Evolutionary conservation across 352 stramenopile genomes (phyloP), one percentile per base, ranked within the genome.

Genomic region (Globisporangium nodosum): DNA sequence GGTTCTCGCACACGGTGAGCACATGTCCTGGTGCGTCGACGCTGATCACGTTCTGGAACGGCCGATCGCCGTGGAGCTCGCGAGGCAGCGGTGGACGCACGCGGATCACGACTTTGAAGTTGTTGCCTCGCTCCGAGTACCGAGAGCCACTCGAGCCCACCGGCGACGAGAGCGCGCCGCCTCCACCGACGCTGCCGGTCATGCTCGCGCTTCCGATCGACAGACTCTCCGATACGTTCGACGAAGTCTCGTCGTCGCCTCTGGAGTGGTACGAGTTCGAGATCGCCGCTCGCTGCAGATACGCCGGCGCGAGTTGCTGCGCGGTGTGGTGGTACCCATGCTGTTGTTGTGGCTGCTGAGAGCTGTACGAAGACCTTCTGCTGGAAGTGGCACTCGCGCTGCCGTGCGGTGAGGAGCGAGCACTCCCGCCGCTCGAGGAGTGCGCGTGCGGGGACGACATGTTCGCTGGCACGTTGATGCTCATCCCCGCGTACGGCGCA

Each of bases 21-120:
- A 92, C 74, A 33, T 95, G 81, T n/a, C 89, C 88, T 5, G 83
- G 71, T 5, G 75, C 66, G 57, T 97, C 86, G 46, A 97, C 88
- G 35, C 76, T 76, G 39, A 97, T 92, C 18, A 96, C 83, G 63
- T 97, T 97, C 63, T 95, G 84, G 64, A 97, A 97, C 18, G 85
- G 87, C 0, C 78, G 75, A 45, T 97, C 87, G 2, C 85, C 84
- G 49, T 96, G 79, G 0, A 97, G 72, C 62, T 97, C 91, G 31
- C 91, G 70, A 0, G 87, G 85, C 20, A 97, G 63, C 2, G 90
- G 90, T 0, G 91, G 91, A 1, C 91, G 84, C 27, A 97, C 87
- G 49, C 91, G 82, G 58, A 98, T 95, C n/a, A 97, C 91, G 48
- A 98, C 91, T 54, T 96, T 96, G 64, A 96, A 96, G 68, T 96